Conservation (phyloP, 768 basidiomycete species). For the Mycena galopus region DNA sequence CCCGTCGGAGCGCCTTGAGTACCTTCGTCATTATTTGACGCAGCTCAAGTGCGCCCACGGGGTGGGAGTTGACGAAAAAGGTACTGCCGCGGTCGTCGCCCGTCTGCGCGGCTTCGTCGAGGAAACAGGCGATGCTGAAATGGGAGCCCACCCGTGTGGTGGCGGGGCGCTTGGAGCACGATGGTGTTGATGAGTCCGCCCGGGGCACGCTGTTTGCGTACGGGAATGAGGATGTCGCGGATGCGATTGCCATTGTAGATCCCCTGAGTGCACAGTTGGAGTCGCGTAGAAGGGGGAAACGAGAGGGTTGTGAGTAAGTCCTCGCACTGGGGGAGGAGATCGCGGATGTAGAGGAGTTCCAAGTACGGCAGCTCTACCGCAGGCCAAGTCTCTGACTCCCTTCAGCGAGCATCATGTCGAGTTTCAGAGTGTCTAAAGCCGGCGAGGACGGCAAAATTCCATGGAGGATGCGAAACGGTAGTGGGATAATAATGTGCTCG, state of each 20-base stretch:
- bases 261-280: background rate
- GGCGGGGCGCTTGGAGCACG: background rate
- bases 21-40: constrained; percentile 6
- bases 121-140: background rate
- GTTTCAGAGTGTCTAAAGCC: background rate
- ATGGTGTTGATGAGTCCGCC: background rate
- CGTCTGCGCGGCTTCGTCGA: background rate
- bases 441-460: background rate
- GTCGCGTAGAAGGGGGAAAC: background rate
- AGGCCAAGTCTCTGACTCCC: background rate
- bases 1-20: background rate
- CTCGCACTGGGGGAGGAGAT: background rate
- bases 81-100: background rate
- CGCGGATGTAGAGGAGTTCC: background rate
- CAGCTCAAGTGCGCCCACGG: background rate
- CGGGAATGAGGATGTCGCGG: background rate
- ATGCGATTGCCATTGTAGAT: background rate
- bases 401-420: background rate
- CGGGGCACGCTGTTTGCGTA: background rate
- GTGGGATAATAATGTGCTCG: background rate
- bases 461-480: background rate
- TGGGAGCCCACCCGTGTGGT: background rate
- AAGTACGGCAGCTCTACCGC: background rate
- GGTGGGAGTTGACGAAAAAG: background rate
- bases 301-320: background rate